Evolutionary conservation across 345 rosid genomes (phyloP).

Genomic region (Melastoma malabathricum): DNA sequence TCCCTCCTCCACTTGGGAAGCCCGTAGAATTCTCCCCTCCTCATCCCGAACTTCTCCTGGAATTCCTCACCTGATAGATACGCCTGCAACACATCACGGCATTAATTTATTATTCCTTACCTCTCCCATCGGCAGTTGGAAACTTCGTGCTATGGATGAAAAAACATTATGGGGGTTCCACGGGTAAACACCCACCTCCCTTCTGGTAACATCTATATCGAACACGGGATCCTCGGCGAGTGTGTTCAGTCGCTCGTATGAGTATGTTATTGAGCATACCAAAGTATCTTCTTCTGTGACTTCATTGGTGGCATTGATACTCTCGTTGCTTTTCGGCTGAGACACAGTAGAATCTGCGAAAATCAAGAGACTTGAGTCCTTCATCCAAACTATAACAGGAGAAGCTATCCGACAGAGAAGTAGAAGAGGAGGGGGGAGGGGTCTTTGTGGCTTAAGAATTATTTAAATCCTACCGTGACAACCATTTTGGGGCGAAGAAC

Average conservation of each 20-base stretch:
- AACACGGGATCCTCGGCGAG: conserved; percentile 36
- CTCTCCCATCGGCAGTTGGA: too few relatives aligned
- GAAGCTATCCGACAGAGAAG: neutral
- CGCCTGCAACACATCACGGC: conserved; percentile 16
- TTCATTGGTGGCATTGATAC: conserved; percentile 9
- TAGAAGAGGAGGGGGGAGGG: too few relatives aligned
- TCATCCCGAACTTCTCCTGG: conserved; percentile 36
- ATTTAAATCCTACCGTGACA: conserved; percentile 21
- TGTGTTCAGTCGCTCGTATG: conserved; percentile 39
- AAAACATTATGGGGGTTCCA: neutral
- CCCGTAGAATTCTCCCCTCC: conserved; percentile 27
- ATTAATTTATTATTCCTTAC: neutral
- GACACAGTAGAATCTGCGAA: conserved; percentile 28
- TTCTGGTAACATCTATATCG: conserved; percentile 43
- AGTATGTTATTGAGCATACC: conserved; percentile 21
- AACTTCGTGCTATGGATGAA: neutral
- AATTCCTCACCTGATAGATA: conserved; percentile 49
- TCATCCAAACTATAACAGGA: neutral
- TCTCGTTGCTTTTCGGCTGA: conserved; percentile 9
- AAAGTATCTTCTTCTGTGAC: conserved; percentile 11
- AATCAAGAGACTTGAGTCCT: neutral
- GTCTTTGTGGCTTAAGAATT: conserved; percentile 1
- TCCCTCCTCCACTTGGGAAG: conserved; percentile 69
- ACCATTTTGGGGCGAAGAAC: conserved; percentile 24
- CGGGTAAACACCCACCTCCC: conserved; percentile 52